Evolutionary conservation across 257 asterid genomes (phyloP), one percentile per base, ranked within the genome.

Genomic region (Penstemon barbatus): DNA sequence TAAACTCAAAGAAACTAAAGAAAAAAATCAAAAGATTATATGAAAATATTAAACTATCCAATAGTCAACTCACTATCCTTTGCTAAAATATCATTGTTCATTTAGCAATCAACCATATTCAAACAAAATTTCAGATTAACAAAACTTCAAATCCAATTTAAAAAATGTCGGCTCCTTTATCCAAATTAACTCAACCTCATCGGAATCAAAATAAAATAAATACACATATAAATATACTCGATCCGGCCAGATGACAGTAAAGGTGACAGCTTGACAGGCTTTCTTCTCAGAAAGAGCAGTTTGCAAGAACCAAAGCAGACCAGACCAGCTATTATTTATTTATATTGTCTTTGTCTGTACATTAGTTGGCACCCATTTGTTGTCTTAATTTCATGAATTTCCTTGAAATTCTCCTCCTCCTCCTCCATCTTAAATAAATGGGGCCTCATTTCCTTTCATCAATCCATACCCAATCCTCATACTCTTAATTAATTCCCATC

Each of bases 281-380:
- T 66, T 70, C 90, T 85, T 85, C 83, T 64, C 2, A 74, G 89
- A 85, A 88, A 75, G 64, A 75, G 68, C 70, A 63, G 76, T 62
- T 63, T 60, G 71, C 75, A 70, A 74, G 61, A 75, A 68, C 76
- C 77, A 50, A 68, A 71, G 76, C 95, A 79, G 86, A 81, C 87
- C 77, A 64, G 33, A 25, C 33, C 33, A 25, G 33, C 33, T 1
- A 25, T 25, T 25, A 25, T 25, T 25, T 25, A 25, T 25, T 25
- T 1, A 25, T 25, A 70, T 75, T 68, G 70, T 75, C 53, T 70
- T 73, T 80, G 54, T 71, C 81, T 81, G 81, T 76, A 63, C 66
- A 71, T 74, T 68, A 70, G 90, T 73, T 86, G 92, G 76, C 90
- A 77, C 50, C 75, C 70, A 57, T 68, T 45, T 39, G 43, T 3